Evolutionary conservation across 257 asterid genomes (phyloP).

Genomic region (Solanum pennellii): DNA sequence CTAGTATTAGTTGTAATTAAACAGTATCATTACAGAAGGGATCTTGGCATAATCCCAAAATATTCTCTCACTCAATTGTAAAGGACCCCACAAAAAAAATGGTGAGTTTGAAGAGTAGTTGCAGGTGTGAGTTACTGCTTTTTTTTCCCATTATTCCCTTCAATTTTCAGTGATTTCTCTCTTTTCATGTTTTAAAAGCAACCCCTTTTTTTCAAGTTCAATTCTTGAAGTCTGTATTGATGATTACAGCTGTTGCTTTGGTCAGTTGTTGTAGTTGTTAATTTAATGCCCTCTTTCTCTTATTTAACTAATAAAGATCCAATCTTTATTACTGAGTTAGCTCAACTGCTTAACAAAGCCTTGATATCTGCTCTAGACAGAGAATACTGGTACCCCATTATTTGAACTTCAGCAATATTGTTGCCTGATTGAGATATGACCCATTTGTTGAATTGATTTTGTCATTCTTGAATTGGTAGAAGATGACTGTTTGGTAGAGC

Average conservation of each 20-base stretch:
- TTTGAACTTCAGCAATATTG: background rate
- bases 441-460: background rate
- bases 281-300: background rate
- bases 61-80: slow-evolving; percentile 7
- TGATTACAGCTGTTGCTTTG: background rate
- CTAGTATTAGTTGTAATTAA: background rate
- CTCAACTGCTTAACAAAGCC: background rate
- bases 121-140: slow-evolving; percentile 12
- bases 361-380: background rate
- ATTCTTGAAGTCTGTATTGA: background rate
- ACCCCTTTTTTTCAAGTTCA: background rate
- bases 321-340: background rate
- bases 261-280: background rate
- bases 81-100: slow-evolving; percentile 2
- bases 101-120: slow-evolving; percentile 12
- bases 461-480: slow-evolving; percentile 6
- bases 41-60: slow-evolving; percentile 21
- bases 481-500: slow-evolving; percentile 26
- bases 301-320: background rate
- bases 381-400: background rate
- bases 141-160: background rate
- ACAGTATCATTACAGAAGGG: background rate
- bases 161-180: background rate
- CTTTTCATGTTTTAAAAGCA: background rate
- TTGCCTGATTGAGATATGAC: background rate